These are phyloP conservation scores for Entomophthora muscae DNA, from an alignment of 371 early-diverging fungal genomes.

Conservation along the genomic window DNA sequence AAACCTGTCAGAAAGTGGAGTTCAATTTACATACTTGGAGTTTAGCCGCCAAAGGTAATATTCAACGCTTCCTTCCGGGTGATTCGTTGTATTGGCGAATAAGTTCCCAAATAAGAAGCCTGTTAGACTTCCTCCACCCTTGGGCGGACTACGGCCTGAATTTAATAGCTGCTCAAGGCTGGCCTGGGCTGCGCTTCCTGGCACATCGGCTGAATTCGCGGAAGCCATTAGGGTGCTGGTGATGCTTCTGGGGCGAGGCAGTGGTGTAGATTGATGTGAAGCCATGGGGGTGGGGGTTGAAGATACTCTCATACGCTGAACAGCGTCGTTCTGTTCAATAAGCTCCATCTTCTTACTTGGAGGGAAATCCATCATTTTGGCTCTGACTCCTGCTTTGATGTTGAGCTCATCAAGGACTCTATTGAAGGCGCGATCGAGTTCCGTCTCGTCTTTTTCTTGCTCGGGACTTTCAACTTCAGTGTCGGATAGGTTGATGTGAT, in stretches of 20 bases:
- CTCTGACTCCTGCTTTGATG: slow-evolving; percentile 28
- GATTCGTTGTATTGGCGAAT: neutral
- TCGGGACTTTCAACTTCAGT: neutral
- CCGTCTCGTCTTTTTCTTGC: neutral
- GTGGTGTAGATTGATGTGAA: slow-evolving; percentile 11
- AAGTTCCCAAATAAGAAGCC: slow-evolving; percentile 3
- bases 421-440: slow-evolving; percentile 14
- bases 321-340: slow-evolving; percentile 27
- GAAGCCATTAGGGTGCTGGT: neutral
- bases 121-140: slow-evolving; percentile 12
- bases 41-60: slow-evolving; percentile 5
- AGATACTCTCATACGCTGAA: slow-evolving; percentile 15
- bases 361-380: slow-evolving; percentile 26
- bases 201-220: slow-evolving; percentile 8
- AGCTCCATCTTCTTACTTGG: slow-evolving; percentile 25
- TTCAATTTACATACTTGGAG: neutral
- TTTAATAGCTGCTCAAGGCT: slow-evolving; percentile 5
- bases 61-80: slow-evolving; percentile 1
- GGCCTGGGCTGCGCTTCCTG: slow-evolving; percentile 4
- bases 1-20: neutral
- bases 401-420: slow-evolving; percentile 26
- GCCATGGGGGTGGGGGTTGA: neutral
- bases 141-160: slow-evolving; percentile 12
- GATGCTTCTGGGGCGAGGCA: slow-evolving; percentile 14
- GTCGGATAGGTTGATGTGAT: neutral